Evolutionary conservation across 768 basidiomycete species (phyloP), one percentile per base, ranked within the genome.

Genomic region (Termitomyces sp.): DNA sequence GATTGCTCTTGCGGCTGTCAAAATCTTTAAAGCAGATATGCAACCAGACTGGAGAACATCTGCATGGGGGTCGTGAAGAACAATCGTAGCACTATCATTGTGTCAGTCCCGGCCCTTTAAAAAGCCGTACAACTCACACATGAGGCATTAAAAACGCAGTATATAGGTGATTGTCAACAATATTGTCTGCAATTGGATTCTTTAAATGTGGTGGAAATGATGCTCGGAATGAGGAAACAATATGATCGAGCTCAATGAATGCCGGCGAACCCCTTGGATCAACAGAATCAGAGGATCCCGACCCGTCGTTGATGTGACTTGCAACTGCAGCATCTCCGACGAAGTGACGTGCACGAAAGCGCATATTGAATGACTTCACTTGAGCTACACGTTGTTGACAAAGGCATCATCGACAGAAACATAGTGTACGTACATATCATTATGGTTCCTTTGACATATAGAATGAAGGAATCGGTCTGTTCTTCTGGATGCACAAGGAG

Each of bases 11-110:
- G 88, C 81, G 26, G 88, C 82, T 0, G 79, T 79, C 8, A 90
- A 72, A 31, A 90, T 84, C 64, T 83, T 87, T 62, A 84, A 76
- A 14, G 88, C 85, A 42, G 87, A 90, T 42, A 83, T 76, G 62
- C 88, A 91, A 36, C 81, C 81, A 18, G 77, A 76, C 46, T 70
- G 73, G 26, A 76, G 74, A 47, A 87, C 74, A 58, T 82, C 79
- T 18, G 88, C 87, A 64, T 90, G 88, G 3, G 88, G 87, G 61
- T 92, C 90, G 63, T 91, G 90, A 42, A 92, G 71, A 20, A 90
- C 73, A 52, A 92, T 86, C 14, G 73, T 81, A 6, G 86, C 81
- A 13, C 90, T 92, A 57, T 41, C 27, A 41, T 47, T 13, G 46
- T 12, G 46, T 63, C 31, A 61, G 48, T 53, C 46, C 32, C 63